These are phyloP conservation scores for Fusarium albosuccineum DNA, from an alignment of 2,329 filamentous ascomycete genomes.

Conservation along the genomic window DNA sequence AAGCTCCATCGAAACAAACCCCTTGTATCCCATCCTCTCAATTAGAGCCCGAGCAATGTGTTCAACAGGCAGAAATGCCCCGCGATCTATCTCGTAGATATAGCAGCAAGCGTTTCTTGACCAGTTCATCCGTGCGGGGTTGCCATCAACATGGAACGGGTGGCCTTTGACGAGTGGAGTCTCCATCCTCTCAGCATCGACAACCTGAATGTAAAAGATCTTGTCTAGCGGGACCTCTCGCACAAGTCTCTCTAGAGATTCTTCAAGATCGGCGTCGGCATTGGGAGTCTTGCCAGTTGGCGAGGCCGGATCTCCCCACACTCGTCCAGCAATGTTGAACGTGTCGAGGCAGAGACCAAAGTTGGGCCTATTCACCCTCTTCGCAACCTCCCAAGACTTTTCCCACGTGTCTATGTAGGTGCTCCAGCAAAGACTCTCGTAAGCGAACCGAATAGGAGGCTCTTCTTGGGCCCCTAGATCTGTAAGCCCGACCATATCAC, in stretches of 20 bases:
- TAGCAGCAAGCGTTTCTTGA: constrained; percentile 74
- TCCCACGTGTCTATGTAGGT: constrained; percentile 79
- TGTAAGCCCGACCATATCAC: constrained; percentile 73
- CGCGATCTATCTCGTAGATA: constrained; percentile 56
- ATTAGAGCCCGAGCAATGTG: constrained; percentile 72
- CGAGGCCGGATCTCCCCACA: constrained; percentile 75
- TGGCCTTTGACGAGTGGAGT: constrained; percentile 58
- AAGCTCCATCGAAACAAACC: constrained; percentile 77
- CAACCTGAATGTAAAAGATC: constrained; percentile 81
- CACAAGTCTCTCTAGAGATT: constrained; percentile 67
- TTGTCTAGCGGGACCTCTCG: constrained; percentile 69
- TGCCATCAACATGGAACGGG: constrained; percentile 27
- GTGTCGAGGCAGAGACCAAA: constrained; percentile 83
- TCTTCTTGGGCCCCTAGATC: constrained; percentile 71
- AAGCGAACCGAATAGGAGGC: constrained; percentile 74
- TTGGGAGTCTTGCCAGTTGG: constrained; percentile 62
- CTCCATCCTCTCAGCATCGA: constrained; percentile 71
- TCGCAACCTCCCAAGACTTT: constrained; percentile 74
- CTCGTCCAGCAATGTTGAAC: constrained; percentile 78
- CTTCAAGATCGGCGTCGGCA: constrained; percentile 66
- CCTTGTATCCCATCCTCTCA: constrained; percentile 71
- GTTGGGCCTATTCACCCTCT: constrained; percentile 73
- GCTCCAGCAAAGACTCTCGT: constrained; percentile 79
- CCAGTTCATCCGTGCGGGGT: constrained; percentile 76
- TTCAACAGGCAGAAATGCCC: constrained; percentile 68